Base-by-base conservation (phyloP, 352 stramenopile species). In the Pythium oligandrum region DNA sequence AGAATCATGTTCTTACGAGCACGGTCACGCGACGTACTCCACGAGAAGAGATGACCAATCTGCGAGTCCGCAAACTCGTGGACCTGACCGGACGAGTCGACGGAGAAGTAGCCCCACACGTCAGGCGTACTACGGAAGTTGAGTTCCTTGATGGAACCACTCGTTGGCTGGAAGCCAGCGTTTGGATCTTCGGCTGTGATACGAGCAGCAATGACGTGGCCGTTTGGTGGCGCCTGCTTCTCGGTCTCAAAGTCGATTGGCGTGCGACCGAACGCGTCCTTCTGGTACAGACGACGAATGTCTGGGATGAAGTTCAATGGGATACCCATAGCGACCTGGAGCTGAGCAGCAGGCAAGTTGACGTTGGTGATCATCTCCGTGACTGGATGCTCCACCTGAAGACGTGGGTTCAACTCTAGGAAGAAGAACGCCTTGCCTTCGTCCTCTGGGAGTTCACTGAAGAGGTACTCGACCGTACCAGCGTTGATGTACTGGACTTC, bases 11-110 rank as follows among this genome's bases (percentile, higher is more conserved):
- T 98, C 82, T 99, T 99, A 31, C 97, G 72, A 2, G 98, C 97
- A 53, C 96, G 93, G 64, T 99, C 97, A 52, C 98, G 82, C 53
- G 96, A 96, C 47, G 75, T 82, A 47, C 96, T 97, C 82, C 80
- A 98, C 26, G 96, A 97, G 75, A 99, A 99, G 58, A 99, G 82
- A 77, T 99, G 98, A 32, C 98, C 98, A 78, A 99, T 99, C 73
- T 99, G 97, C 38, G 96, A 99, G 75, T 99, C 98, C 7, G 98
- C 97, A 77, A 99, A 99, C 83, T 99, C 97, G 79, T 99, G 98
- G 45, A 99, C 97, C 54, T 97, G 90, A 8, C 98, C 97, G 31
- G 89, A 98, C 65, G 90, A 98, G 71, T 99, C 96, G 64, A 99
- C 98, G 42, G 83, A 98, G 65, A 99, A 99, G 82, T 99, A 99